phyloP scores from a whole-genome alignment of 345 rosid genomes.

The Excoecaria agallocha region DNA sequence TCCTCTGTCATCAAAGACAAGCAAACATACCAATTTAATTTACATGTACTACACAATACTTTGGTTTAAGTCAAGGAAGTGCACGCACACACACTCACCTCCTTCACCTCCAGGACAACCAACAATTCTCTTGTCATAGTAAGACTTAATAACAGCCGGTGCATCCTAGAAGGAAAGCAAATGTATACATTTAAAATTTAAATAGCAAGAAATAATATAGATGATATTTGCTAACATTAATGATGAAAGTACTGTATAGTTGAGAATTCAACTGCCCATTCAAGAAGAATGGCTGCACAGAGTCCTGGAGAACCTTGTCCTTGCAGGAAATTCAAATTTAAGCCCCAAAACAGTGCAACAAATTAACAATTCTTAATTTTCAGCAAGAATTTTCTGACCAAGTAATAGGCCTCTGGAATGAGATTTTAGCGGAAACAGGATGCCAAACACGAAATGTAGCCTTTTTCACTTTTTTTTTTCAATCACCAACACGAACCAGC shows the following conservation, averaged over 20 bases:
- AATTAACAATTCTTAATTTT: not conserved
- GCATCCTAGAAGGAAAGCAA: constrained; percentile 47
- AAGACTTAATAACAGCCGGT: constrained; percentile 70
- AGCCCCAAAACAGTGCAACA: not conserved
- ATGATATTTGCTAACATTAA: not conserved
- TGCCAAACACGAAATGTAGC: too few species aligned
- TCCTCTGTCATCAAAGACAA: constrained; percentile 52
- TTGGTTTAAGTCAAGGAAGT: not conserved
- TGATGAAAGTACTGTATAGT: too few species aligned
- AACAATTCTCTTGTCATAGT: constrained; percentile 75
- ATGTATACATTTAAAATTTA: not conserved
- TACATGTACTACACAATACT: not conserved
- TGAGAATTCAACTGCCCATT: not conserved
- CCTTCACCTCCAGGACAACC: constrained; percentile 92
- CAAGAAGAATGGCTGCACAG: not conserved
- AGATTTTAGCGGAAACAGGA: not conserved
- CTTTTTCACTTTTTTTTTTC: too few species aligned
- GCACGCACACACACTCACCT: constrained; percentile 39
- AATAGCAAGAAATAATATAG: not conserved
- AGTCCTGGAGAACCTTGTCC: not conserved
- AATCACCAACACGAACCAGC: too few species aligned
- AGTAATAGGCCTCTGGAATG: not conserved
- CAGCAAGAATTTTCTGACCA: not conserved
- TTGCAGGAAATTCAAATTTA: not conserved
- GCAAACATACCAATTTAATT: not conserved